These are phyloP conservation scores for Podospora australis DNA, from an alignment of 495 filamentous ascomycete species.

Conservation along the genomic window DNA sequence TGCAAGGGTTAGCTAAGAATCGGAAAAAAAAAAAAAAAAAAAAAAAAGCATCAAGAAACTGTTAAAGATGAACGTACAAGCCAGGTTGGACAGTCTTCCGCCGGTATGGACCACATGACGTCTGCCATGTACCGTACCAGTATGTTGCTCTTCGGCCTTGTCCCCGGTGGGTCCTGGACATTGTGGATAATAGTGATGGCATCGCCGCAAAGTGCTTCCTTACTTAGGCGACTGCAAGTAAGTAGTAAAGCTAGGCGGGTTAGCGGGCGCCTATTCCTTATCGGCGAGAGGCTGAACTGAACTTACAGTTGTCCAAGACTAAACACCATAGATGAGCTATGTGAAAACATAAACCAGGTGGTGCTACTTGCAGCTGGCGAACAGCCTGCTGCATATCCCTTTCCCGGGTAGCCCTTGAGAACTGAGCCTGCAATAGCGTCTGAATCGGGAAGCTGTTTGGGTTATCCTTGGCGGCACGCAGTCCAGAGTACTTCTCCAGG, in stretches of 20 bases:
- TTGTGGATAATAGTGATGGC: conserved; percentile 12
- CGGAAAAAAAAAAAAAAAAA: too few species aligned
- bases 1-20: conserved; percentile 4
- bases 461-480: conserved; percentile 16
- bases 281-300: background rate
- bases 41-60: background rate
- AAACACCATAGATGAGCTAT: conserved; percentile 35
- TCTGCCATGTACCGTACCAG: conserved; percentile 5
- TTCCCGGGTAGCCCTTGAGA: conserved; percentile 20
- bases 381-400: conserved; percentile 37
- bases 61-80: conserved; percentile 20
- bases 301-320: conserved; percentile 30
- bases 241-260: conserved; percentile 18
- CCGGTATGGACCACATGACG: conserved; percentile 15
- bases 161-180: too few species aligned
- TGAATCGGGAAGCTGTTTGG: conserved; percentile 25
- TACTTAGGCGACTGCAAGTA: conserved; percentile 21
- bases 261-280: background rate
- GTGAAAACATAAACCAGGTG: conserved; percentile 30
- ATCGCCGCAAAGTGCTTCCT: conserved; percentile 12
- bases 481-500: conserved; percentile 30
- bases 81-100: conserved; percentile 30
- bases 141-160: conserved; percentile 1
- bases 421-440: conserved; percentile 32
- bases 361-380: conserved; percentile 21